Evolutionary conservation across 129 eudicot species (phyloP), one percentile per base, ranked within the genome.

Genomic region (Saposhnikovia divaricata): DNA sequence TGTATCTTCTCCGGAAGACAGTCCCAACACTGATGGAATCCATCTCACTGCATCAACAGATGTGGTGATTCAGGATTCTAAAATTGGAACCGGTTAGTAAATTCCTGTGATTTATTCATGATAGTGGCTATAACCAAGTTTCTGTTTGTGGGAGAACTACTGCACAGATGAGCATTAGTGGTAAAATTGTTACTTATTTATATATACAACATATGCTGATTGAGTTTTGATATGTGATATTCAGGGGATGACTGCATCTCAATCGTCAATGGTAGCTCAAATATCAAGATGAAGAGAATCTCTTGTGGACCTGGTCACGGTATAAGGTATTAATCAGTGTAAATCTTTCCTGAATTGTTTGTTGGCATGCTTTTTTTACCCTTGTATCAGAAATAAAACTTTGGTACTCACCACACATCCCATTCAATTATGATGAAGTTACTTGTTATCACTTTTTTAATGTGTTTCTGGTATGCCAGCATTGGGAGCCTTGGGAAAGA

Each of bases 11-110:
- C 99, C 99, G 21, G 99, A 83, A 84, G 99, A 96, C 79, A 96
- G 99, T 73, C 99, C 99, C 31, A 96, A 96, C 84, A 96, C 99
- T 21, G 99, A 96, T 85, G 99, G 99, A 44, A 96, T 96, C 77
- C 99, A 96, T 82, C 89, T 96, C 14, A 88, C 93, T n/a, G 91
- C 79, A 77, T 90, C 99, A 31, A 89, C 98, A 40, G 85, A 90
- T 82, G 97, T 96, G 5, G 88, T 89, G 70, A 80, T 96, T 21
- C 93, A 89, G 80, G 88, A 92, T 88, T 87, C 88, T 85, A 92
- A 88, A 83, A 96, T 96, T 37, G 95, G 93, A 87, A 96, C 98
- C 87, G 99, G 99, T 95, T 80, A 23, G 74, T 59, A 34, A 15
- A 28, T 73, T n/a, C 16, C 53, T 42, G 21, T 25, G 44, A 8